These are phyloP conservation scores for Porpolomopsis calyptriformis DNA, from an alignment of 768 basidiomycete genomes.

Conservation along the genomic window DNA sequence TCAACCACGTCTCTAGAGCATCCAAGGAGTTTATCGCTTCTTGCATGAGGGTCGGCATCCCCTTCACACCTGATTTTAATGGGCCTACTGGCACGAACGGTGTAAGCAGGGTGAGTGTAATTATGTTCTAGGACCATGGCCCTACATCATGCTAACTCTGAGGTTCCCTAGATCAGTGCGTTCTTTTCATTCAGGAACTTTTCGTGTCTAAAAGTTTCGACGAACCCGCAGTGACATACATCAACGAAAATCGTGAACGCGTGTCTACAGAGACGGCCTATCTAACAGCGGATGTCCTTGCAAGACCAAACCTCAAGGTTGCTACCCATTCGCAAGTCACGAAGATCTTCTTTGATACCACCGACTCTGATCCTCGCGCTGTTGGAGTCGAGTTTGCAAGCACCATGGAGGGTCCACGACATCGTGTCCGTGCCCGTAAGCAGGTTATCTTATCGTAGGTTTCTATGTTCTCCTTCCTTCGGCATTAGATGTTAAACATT, in stretches of 20 bases:
- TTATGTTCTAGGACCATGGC: not conserved
- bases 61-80: slow-evolving; percentile 53
- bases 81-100: slow-evolving; percentile 49
- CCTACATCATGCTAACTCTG: too few species aligned
- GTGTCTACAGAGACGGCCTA: slow-evolving; percentile 60
- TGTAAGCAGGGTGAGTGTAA: slow-evolving; percentile 40
- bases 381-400: slow-evolving; percentile 52
- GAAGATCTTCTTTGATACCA: slow-evolving; percentile 42
- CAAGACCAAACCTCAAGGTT: slow-evolving; percentile 55
- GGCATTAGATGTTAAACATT: not conserved
- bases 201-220: slow-evolving; percentile 1
- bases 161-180: slow-evolving; percentile 44
- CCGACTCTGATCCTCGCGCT: slow-evolving; percentile 32
- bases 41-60: slow-evolving; percentile 43
- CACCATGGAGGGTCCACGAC: slow-evolving; percentile 26
- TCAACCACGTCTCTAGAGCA: slow-evolving; percentile 33
- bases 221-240: slow-evolving; percentile 48
- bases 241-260: slow-evolving; percentile 40
- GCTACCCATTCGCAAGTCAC: slow-evolving; percentile 47
- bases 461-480: not conserved
- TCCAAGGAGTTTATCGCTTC: slow-evolving; percentile 47
- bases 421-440: slow-evolving; percentile 38
- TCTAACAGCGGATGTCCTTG: slow-evolving; percentile 52
- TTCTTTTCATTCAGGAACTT: slow-evolving; percentile 3
- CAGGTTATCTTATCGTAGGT: slow-evolving; percentile 56